Conservation (phyloP, 371 early-diverging fungal genomes). For the Apophysomyces variabilis region DNA sequence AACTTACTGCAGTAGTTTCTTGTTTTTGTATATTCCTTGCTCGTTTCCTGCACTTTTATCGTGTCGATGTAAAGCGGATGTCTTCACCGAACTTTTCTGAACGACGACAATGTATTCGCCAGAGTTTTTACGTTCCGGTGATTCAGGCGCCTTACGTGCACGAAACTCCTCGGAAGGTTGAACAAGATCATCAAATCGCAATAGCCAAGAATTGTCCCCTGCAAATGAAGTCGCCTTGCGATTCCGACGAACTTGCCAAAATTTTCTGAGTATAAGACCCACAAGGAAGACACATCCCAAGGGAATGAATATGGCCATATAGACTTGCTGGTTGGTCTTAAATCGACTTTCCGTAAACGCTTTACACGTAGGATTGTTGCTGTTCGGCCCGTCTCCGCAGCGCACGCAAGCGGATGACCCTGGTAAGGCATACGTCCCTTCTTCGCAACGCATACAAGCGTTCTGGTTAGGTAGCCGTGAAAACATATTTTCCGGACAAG, state of each 20-base stretch:
- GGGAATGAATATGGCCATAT: slow-evolving; percentile 39
- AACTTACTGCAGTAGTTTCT: too few relatives aligned
- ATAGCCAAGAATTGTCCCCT: slow-evolving; percentile 51
- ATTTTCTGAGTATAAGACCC: neutral
- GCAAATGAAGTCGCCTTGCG: slow-evolving; percentile 21
- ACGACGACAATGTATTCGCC: too few relatives aligned
- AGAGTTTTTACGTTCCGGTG: neutral
- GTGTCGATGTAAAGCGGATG: too few relatives aligned
- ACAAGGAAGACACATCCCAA: slow-evolving; percentile 20
- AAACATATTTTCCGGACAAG: slow-evolving; percentile 36
- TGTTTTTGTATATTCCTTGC: too few relatives aligned
- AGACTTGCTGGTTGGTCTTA: slow-evolving; percentile 16
- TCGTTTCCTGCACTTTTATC: too few relatives aligned
- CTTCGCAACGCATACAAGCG: slow-evolving; percentile 34
- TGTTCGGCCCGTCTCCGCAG: slow-evolving; percentile 26
- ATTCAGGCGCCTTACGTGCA: neutral
- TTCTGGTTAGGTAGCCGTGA: slow-evolving; percentile 33
- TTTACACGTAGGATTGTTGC: slow-evolving; percentile 22
- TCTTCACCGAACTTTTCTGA: too few relatives aligned
- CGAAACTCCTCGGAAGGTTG: slow-evolving; percentile 20
- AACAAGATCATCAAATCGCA: slow-evolving; percentile 38
- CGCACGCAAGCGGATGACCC: slow-evolving; percentile 27
- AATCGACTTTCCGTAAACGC: slow-evolving; percentile 13
- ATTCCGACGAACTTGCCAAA: slow-evolving; percentile 27
- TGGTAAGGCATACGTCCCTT: slow-evolving; percentile 24